Base-by-base conservation (phyloP, 352 stramenopile genomes). In the Phytophthora pistaciae region DNA sequence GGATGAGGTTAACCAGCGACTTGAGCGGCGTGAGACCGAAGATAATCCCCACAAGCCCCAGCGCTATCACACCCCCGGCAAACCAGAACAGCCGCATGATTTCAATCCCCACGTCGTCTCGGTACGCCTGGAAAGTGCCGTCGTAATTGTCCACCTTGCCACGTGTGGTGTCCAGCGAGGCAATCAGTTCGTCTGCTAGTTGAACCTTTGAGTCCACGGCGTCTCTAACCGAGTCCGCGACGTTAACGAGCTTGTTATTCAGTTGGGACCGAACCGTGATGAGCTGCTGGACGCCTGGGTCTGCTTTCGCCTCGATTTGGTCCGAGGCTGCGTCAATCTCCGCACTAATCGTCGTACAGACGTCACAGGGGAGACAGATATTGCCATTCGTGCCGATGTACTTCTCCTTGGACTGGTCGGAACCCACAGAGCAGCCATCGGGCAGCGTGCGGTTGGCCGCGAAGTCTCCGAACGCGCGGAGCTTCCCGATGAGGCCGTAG, bases 1-100 rank as follows among this genome's bases (percentile, higher is more conserved):
- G 82, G 55, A 92, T 85, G 67, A 90, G 78, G 64, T 88, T 85
- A n/a, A 74, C 80, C 3, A 92, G 59, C 29, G 74, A 72, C 29
- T 89, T 88, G 46, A 83, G 38, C 11, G 78, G 73, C 49, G 78
- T 85, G 36, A 90, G 68, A 2, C 78, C 81, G 53, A 90, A 89
- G 42, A 91, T 60, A n/a, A 92, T 67, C 16, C 83, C 85, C 5
- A 89, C 52, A n/a, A 88, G 44, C 0, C 85, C 80, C 8, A 90
- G 38, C 27, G 29, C 72, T 44, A 92, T 71, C 25, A 85, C 70
- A 2, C 72, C 62, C 0, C 87, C 62, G 5, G 75, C 74, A 5
- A 92, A 66, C 3, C 64, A 79, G 57, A 92, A 92, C 11, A 87
- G 56, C 11, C 50, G 75, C 46, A 91, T 67, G 59, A 92, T 77